Conservation (phyloP, 2,329 filamentous ascomycete species). For the Paraphaeosphaeria sporulosa region DNA sequence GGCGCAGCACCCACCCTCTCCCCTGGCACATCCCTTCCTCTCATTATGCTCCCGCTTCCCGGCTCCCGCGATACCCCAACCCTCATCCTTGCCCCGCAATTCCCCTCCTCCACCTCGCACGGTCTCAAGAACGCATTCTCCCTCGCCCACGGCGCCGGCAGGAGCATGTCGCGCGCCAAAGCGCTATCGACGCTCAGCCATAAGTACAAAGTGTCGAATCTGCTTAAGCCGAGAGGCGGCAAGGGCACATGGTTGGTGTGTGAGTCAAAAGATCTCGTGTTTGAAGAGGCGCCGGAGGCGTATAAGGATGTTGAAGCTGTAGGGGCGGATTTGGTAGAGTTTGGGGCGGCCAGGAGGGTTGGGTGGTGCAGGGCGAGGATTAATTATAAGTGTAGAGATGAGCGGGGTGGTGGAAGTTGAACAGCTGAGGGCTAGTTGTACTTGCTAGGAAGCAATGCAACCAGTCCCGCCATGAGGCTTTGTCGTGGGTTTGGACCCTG, state of each 20-base stretch:
- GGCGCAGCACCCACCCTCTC: constrained; percentile 46
- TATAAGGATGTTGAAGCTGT: constrained; percentile 51
- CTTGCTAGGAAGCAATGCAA: neutral
- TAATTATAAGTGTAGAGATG: constrained; percentile 50
- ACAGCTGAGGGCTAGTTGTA: neutral
- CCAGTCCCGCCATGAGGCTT: neutral
- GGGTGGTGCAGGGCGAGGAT: constrained; percentile 46
- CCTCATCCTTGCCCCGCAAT: constrained; percentile 45
- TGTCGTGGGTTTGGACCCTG: too few relatives aligned
- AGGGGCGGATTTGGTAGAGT: constrained; percentile 43
- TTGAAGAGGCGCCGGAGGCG: constrained; percentile 50
- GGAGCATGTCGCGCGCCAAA: constrained; percentile 48
- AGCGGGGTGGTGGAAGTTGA: constrained; percentile 17
- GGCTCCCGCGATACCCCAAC: constrained; percentile 50
- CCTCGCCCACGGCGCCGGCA: constrained; percentile 49
- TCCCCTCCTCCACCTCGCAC: constrained; percentile 34
- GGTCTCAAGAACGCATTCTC: constrained; percentile 45
- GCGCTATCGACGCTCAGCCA: constrained; percentile 38
- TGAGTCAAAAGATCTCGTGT: constrained; percentile 48
- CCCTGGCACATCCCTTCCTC: constrained; percentile 28
- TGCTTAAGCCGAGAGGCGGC: constrained; percentile 31
- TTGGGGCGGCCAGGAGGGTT: constrained; percentile 40
- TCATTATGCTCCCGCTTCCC: constrained; percentile 45
- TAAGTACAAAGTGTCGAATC: constrained; percentile 45
- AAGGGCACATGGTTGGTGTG: constrained; percentile 49